These are phyloP conservation scores for Kwoniella europaea DNA, from an alignment of 768 basidiomycete species.

Conservation along the genomic window DNA sequence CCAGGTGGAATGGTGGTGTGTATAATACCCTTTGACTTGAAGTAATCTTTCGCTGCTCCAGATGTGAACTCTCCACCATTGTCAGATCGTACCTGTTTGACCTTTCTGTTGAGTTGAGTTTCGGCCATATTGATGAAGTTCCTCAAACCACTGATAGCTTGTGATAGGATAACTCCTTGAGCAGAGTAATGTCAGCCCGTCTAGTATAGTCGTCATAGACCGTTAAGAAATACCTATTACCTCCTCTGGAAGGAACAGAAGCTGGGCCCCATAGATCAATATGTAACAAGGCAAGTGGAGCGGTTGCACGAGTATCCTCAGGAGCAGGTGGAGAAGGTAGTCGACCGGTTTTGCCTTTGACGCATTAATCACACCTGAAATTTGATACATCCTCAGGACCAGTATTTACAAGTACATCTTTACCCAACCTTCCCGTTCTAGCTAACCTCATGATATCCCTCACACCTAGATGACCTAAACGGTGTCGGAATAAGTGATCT, in stretches of 20 bases:
- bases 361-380: not conserved
- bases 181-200: not conserved
- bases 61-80: slow-evolving; percentile 19
- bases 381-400: not conserved
- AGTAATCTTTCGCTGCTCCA: not conserved
- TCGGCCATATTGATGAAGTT: slow-evolving; percentile 3
- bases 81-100: slow-evolving; percentile 10
- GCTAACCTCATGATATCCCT: slow-evolving; percentile 11
- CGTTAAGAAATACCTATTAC: slow-evolving; percentile 6
- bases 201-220: slow-evolving; percentile 2
- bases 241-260: not conserved
- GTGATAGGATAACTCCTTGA: slow-evolving; percentile 1
- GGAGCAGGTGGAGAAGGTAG: not conserved
- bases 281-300: not conserved
- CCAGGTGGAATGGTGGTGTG: slow-evolving; percentile 27
- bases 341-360: slow-evolving; percentile 6
- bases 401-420: not conserved
- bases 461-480: slow-evolving; percentile 4
- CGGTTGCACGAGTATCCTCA: not conserved
- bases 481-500: too few relatives aligned
- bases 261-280: slow-evolving; percentile 6
- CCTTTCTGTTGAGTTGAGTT: slow-evolving; percentile 9
- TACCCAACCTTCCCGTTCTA: slow-evolving; percentile 1
- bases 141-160: not conserved
- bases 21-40: not conserved